phyloP scores from a whole-genome alignment of 805 yeast species.

The Barnettozyma salicaria region DNA sequence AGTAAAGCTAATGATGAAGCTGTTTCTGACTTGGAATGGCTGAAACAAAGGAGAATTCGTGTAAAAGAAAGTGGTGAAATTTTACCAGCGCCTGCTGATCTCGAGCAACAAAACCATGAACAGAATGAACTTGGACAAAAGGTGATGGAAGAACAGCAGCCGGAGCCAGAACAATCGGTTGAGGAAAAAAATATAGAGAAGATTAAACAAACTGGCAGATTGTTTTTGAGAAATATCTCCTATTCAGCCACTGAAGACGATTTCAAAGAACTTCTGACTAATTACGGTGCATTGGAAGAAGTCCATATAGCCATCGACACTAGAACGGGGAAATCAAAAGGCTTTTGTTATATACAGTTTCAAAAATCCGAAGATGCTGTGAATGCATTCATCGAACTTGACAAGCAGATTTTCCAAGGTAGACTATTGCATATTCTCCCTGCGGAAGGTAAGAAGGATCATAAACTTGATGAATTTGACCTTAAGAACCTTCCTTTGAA shows the following conservation, averaged over 20 bases:
- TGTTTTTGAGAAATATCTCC: conserved; percentile 81
- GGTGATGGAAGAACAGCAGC: conserved; percentile 7
- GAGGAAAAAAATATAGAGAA: conserved; percentile 45
- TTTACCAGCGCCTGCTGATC: not conserved
- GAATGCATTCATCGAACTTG: conserved; percentile 64
- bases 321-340: conserved; percentile 85
- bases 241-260: conserved; percentile 79
- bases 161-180: conserved; percentile 26
- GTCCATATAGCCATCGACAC: conserved; percentile 91
- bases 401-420: conserved; percentile 90
- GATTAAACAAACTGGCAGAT: conserved; percentile 66
- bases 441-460: conserved; percentile 76
- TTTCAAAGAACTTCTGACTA: conserved; percentile 54
- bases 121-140: conserved; percentile 3
- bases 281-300: conserved; percentile 73
- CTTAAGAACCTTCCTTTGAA: conserved; percentile 86
- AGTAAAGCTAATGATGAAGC: conserved; percentile 20
- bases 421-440: conserved; percentile 85
- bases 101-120: not conserved
- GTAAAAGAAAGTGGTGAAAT: conserved; percentile 45
- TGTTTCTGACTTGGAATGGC: conserved; percentile 24
- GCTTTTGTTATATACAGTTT: conserved; percentile 83
- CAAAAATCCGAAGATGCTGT: conserved; percentile 66
- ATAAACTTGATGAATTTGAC: conserved; percentile 84
- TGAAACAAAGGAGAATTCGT: conserved; percentile 54